Conservation (phyloP, 2,329 filamentous ascomycete genomes). For the Aphanocladium album region DNA sequence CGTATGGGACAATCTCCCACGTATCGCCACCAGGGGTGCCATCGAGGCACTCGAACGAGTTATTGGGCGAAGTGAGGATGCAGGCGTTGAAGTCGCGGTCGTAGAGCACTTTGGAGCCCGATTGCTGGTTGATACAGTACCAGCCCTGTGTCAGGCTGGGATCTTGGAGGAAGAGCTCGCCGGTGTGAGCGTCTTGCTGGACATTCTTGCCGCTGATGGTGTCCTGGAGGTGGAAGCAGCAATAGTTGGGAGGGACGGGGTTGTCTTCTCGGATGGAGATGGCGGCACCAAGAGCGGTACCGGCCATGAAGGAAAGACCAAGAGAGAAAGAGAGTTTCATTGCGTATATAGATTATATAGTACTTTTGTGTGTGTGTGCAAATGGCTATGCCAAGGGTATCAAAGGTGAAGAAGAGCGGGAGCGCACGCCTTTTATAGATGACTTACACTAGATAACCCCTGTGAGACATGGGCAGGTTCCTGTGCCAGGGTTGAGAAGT, state of each 20-base stretch:
- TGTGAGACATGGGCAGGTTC: background rate
- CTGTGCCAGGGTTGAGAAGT: background rate
- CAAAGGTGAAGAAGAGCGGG: slow-evolving; percentile 13
- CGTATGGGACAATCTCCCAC: background rate
- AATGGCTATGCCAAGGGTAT: slow-evolving; percentile 12
- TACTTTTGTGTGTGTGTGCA: background rate
- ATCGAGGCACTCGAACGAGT: slow-evolving; percentile 28
- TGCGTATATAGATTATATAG: background rate
- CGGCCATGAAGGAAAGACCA: background rate
- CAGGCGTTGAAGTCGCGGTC: slow-evolving; percentile 29
- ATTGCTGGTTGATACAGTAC: slow-evolving; percentile 27
- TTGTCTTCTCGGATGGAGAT: slow-evolving; percentile 12
- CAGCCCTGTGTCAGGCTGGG: slow-evolving; percentile 21
- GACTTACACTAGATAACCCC: background rate
- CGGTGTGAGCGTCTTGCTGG: slow-evolving; percentile 23
- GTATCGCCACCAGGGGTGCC: slow-evolving; percentile 24
- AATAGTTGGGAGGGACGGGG: slow-evolving; percentile 20
- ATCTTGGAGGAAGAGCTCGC: slow-evolving; percentile 23
- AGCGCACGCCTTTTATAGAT: slow-evolving; percentile 17
- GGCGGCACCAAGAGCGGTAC: slow-evolving; percentile 15
- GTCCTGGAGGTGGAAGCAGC: slow-evolving; percentile 30
- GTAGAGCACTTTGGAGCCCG: slow-evolving; percentile 21
- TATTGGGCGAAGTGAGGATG: slow-evolving; percentile 22
- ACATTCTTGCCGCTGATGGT: slow-evolving; percentile 19
- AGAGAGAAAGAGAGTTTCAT: slow-evolving; percentile 1